These are phyloP conservation scores for Magnaporthales sp. DNA, from an alignment of 2,329 filamentous ascomycete genomes.

Conservation along the genomic window DNA sequence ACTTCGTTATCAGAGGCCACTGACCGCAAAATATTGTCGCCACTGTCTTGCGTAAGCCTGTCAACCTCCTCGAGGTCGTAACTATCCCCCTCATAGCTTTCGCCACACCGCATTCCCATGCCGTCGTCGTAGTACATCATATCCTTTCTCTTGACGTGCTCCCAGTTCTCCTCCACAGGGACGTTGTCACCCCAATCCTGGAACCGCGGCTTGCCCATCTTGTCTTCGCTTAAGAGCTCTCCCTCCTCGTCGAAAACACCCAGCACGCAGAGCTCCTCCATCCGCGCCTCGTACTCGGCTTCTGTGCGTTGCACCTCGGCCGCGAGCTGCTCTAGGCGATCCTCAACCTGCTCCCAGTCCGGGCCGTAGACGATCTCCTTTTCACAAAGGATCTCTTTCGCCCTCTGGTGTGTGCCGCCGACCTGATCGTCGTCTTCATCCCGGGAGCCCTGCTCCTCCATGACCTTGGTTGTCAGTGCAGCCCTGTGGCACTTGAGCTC, in stretches of 20 bases:
- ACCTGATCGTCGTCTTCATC: background rate
- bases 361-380: background rate
- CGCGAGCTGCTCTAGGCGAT: background rate
- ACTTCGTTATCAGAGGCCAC: no score
- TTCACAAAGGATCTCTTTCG: background rate
- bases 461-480: background rate
- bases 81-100: background rate
- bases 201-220: background rate
- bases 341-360: background rate
- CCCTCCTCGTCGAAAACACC: background rate
- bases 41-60: background rate
- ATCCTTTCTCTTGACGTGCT: background rate
- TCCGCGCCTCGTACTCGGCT: background rate
- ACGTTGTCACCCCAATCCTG: background rate
- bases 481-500: background rate
- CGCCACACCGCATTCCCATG: background rate
- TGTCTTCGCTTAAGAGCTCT: background rate
- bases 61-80: background rate
- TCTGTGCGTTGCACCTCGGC: background rate
- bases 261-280: background rate
- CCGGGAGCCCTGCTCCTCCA: background rate
- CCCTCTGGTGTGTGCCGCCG: no score
- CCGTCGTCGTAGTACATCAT: background rate
- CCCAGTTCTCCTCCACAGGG: background rate
- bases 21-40: background rate